These are phyloP conservation scores for Cercospora sojina DNA, from an alignment of 2,329 filamentous ascomycete genomes.

Conservation along the genomic window DNA sequence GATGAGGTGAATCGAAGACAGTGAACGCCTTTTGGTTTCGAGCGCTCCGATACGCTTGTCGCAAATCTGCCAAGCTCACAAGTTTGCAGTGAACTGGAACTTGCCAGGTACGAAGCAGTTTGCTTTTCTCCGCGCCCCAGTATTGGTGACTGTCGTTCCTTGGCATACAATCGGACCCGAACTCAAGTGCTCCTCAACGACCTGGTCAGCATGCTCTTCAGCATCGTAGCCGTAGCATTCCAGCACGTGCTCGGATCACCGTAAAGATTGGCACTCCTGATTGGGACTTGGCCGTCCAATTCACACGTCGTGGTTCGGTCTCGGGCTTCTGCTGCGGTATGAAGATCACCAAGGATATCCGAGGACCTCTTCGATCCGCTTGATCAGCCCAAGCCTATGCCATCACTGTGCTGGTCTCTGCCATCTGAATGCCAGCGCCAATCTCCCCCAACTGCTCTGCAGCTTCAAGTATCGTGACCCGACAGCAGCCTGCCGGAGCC, in stretches of 20 bases:
- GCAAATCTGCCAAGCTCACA: background rate
- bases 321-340: slow-evolving; percentile 42
- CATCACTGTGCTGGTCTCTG: slow-evolving; percentile 36
- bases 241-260: slow-evolving; percentile 41
- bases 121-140: slow-evolving; percentile 37
- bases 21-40: background rate
- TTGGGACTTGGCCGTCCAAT: slow-evolving; percentile 38
- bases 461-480: slow-evolving; percentile 44
- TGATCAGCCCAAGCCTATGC: slow-evolving; percentile 19
- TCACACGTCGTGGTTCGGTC: slow-evolving; percentile 42
- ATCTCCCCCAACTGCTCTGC: slow-evolving; percentile 41
- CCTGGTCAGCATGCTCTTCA: slow-evolving; percentile 40
- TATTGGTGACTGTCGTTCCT: slow-evolving; percentile 35
- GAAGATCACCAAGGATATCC: slow-evolving; percentile 49
- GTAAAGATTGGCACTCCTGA: slow-evolving; percentile 45
- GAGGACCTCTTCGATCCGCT: slow-evolving; percentile 36
- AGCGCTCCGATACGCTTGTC: background rate
- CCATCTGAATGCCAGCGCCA: slow-evolving; percentile 31
- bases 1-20: background rate
- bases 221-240: slow-evolving; percentile 46
- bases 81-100: slow-evolving; percentile 23
- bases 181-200: slow-evolving; percentile 34
- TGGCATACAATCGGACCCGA: slow-evolving; percentile 32
- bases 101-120: slow-evolving; percentile 38
- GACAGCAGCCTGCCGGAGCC: slow-evolving; percentile 35